Evolutionary conservation across 768 basidiomycete genomes (phyloP).

Genomic region (Tricholomella constricta): DNA sequence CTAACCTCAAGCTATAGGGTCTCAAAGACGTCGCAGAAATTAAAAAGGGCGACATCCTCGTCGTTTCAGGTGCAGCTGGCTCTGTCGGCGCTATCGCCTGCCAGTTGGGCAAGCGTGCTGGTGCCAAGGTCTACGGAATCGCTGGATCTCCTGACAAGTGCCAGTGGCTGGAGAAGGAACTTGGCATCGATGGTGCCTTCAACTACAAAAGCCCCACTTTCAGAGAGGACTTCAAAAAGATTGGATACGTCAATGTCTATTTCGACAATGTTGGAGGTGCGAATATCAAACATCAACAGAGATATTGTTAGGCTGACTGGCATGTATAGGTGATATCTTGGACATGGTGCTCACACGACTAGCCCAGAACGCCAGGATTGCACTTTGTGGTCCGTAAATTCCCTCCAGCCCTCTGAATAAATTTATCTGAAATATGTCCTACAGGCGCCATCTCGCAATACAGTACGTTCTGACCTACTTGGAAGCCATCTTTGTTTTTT

Average conservation of each 20-base stretch:
- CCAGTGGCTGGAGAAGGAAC: conserved; percentile 78
- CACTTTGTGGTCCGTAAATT: conserved; percentile 76
- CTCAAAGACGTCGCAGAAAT: conserved; percentile 78
- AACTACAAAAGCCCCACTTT: conserved; percentile 87
- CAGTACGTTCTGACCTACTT: conserved; percentile 44
- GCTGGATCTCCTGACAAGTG: conserved; percentile 87
- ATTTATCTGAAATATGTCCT: conserved; percentile 4
- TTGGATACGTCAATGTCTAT: conserved; percentile 81
- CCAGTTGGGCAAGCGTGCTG: conserved; percentile 78
- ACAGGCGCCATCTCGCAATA: conserved; percentile 85
- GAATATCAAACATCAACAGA: not conserved
- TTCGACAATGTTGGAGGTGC: conserved; percentile 80
- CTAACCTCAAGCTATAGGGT: conserved; percentile 49
- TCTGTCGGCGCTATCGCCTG: conserved; percentile 84
- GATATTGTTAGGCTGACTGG: not conserved
- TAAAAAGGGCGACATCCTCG: conserved; percentile 81
- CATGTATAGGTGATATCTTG: conserved; percentile 68
- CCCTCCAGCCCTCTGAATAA: not conserved
- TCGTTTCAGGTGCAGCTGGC: conserved; percentile 90
- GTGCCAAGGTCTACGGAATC: conserved; percentile 85
- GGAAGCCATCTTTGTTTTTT: not conserved
- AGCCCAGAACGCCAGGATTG: conserved; percentile 76
- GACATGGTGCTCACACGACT: conserved; percentile 75
- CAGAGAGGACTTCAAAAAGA: conserved; percentile 67
- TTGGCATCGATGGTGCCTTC: conserved; percentile 81